phyloP scores from a whole-genome alignment of 192 early-diverging fungal species.

The Backusella luteola region DNA sequence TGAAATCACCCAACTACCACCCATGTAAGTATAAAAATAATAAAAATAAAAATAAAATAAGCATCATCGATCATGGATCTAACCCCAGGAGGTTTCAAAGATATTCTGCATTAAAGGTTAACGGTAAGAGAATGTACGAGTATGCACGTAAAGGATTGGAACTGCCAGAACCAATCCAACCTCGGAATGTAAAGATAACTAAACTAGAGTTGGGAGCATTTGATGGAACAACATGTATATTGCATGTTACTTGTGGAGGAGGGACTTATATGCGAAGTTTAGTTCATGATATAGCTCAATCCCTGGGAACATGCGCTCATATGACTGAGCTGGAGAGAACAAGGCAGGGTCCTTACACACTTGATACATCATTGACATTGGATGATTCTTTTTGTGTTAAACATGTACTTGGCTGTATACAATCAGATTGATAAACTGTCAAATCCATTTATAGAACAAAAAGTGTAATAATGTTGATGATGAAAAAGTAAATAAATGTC shows the following conservation, averaged over 20 bases:
- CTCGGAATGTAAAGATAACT: constrained; percentile 40
- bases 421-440: not conserved
- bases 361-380: constrained; percentile 33
- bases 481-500: not conserved
- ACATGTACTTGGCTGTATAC: not conserved
- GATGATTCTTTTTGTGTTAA: not conserved
- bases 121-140: constrained; percentile 70
- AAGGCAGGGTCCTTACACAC: constrained; percentile 52
- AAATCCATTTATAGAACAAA: not conserved
- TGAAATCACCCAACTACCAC: constrained; percentile 59
- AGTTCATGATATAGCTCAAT: constrained; percentile 62
- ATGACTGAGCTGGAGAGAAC: constrained; percentile 61
- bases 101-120: constrained; percentile 66
- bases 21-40: constrained; percentile 44
- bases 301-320: constrained; percentile 54
- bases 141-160: constrained; percentile 58
- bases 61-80: not conserved
- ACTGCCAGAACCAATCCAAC: constrained; percentile 42
- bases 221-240: constrained; percentile 6
- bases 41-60: no score
- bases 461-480: not conserved
- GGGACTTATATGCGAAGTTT: constrained; percentile 76
- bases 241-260: constrained; percentile 61
- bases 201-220: constrained; percentile 39
- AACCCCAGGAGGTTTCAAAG: constrained; percentile 19